Percentiles rank a stretch among this genome's conserved stretches.
phyloP scores from a whole-genome alignment of 257 asterid species.

The Solanum verrucosum region DNA sequence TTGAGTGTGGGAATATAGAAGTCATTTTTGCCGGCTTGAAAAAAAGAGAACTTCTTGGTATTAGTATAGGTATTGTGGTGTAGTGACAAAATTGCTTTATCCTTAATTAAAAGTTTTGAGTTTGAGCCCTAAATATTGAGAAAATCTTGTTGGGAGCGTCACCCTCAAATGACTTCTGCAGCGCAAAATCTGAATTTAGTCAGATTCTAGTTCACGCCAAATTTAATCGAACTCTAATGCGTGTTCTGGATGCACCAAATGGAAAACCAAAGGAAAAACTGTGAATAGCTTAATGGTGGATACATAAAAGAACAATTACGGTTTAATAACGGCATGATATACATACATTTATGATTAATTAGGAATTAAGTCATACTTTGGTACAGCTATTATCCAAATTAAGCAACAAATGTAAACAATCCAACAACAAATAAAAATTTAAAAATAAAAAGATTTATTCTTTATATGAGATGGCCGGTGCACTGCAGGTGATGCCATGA shows the following conservation, averaged over 20 bases:
- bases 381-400: slow-evolving; percentile 11
- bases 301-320: neutral
- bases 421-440: neutral
- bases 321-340: neutral
- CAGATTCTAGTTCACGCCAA: accelerated
- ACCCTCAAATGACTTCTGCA: too few species aligned
- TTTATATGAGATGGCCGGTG: neutral
- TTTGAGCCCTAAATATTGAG: neutral
- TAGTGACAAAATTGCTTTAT: neutral
- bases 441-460: neutral
- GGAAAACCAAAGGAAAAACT: too few species aligned
- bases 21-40: neutral
- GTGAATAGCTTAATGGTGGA: neutral
- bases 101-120: accelerated
- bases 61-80: neutral
- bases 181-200: accelerated
- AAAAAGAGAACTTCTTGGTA: too few species aligned
- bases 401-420: neutral
- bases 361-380: slow-evolving; percentile 1
- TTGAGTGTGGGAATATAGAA: neutral
- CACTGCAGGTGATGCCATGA: neutral
- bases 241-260: neutral
- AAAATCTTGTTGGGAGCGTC: too few species aligned
- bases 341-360: neutral
- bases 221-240: too few species aligned